These are phyloP conservation scores for Chlamydomonas asymmetrica DNA, from an alignment of 139 green algal genomes.

Conservation along the genomic window DNA sequence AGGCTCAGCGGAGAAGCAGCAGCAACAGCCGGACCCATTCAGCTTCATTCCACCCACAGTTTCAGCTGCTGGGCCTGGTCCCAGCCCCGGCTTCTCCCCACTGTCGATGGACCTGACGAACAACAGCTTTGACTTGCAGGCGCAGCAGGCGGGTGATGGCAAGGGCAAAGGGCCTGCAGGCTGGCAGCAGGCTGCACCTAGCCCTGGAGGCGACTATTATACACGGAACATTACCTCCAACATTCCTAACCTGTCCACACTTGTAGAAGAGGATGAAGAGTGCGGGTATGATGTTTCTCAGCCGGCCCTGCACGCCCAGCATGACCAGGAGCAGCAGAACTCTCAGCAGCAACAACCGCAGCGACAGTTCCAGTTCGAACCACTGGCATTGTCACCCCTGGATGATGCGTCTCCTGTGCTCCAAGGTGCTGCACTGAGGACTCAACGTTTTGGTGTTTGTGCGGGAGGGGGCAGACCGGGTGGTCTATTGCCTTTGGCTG, in stretches of 20 bases:
- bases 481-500: no score
- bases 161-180: background rate
- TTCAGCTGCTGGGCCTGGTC: background rate
- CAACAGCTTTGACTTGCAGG: slow-evolving; percentile 39
- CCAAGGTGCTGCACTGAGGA: no score
- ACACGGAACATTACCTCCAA: slow-evolving; percentile 71
- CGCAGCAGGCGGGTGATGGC: background rate
- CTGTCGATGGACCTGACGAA: slow-evolving; percentile 66
- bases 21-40: background rate
- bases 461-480: no score
- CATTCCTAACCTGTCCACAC: slow-evolving; percentile 66
- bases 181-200: background rate
- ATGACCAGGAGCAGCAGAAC: background rate
- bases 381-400: no score
- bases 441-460: no score
- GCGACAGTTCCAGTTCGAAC: background rate
- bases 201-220: slow-evolving; percentile 25
- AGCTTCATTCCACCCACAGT: background rate
- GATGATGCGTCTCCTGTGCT: no score
- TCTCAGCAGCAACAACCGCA: background rate
- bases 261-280: slow-evolving; percentile 80
- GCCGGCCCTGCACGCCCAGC: background rate
- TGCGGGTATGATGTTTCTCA: background rate
- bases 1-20: background rate
- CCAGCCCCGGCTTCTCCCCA: slow-evolving; percentile 24